Evolutionary conservation across 2,329 filamentous ascomycete genomes (phyloP).

Genomic region (Trichophyton equinum): DNA sequence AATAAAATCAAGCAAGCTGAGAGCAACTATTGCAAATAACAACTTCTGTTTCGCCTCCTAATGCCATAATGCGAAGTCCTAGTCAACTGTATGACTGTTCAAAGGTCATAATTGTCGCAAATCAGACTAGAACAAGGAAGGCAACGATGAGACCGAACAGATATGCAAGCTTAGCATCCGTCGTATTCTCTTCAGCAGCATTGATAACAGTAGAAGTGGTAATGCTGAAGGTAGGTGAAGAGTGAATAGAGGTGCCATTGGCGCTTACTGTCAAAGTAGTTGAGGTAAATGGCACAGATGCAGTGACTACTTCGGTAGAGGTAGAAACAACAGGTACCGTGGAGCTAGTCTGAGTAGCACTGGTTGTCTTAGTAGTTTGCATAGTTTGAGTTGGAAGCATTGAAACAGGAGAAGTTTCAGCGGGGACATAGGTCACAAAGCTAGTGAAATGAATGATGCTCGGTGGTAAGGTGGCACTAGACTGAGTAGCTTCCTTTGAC

Average conservation of each 20-base stretch:
- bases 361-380: background rate
- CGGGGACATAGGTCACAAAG: background rate
- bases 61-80: background rate
- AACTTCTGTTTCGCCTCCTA: background rate
- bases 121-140: slow-evolving; percentile 1
- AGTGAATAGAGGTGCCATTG: background rate
- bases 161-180: slow-evolving; percentile 1
- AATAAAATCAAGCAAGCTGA: slow-evolving; percentile 1
- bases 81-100: background rate
- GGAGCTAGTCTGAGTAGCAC: no score
- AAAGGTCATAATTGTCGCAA: no score
- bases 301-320: background rate
- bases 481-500: background rate
- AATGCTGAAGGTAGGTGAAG: background rate
- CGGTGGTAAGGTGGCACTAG: background rate
- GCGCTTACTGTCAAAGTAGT: background rate
- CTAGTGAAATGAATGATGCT: background rate
- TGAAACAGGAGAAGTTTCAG: background rate
- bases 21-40: background rate
- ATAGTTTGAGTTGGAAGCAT: background rate
- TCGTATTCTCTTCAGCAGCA: background rate
- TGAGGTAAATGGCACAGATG: background rate
- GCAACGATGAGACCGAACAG: background rate
- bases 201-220: background rate
- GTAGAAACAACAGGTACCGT: no score